phyloP scores from a whole-genome alignment of 1,139 yeast genomes.

The Sugiyamaella castrensis region DNA sequence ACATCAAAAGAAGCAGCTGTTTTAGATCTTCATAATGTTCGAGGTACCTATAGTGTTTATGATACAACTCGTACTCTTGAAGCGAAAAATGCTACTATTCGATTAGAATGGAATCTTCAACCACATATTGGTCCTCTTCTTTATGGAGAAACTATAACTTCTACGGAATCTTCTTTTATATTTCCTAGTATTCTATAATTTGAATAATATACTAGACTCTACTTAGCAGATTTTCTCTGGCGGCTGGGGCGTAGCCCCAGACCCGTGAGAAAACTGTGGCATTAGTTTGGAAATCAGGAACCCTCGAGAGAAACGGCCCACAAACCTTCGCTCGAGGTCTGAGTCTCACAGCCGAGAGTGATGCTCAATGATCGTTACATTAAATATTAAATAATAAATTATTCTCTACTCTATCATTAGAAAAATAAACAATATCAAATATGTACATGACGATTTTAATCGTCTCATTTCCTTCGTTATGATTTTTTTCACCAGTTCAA shows the following conservation, averaged over 20 bases:
- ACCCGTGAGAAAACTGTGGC: no score
- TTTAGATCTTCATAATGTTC: constrained; percentile 50
- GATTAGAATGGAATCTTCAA: constrained; percentile 87
- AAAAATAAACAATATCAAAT: not conserved
- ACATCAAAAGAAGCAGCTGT: constrained; percentile 55
- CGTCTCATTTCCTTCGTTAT: not conserved
- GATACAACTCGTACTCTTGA: constrained; percentile 70
- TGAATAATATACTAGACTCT: not conserved
- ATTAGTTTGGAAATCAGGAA: no score
- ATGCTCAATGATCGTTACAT: no score
- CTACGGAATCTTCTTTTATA: constrained; percentile 37
- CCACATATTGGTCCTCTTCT: constrained; percentile 82
- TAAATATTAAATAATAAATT: not conserved
- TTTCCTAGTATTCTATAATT: constrained; percentile 19
- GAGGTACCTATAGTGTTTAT: constrained; percentile 83
- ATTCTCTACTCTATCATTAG: constrained; percentile 2
- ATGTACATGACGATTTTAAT: not conserved
- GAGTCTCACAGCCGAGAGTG: no score
- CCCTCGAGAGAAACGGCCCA: no score
- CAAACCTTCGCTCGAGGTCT: no score
- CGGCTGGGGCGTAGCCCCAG: no score
- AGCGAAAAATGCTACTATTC: constrained; percentile 62
- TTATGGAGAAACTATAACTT: constrained; percentile 55
- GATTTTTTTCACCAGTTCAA: not conserved
- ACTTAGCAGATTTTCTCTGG: no score